Evolutionary conservation across 2,329 filamentous ascomycete species (phyloP).

Genomic region (Pseudomassariella vexata): DNA sequence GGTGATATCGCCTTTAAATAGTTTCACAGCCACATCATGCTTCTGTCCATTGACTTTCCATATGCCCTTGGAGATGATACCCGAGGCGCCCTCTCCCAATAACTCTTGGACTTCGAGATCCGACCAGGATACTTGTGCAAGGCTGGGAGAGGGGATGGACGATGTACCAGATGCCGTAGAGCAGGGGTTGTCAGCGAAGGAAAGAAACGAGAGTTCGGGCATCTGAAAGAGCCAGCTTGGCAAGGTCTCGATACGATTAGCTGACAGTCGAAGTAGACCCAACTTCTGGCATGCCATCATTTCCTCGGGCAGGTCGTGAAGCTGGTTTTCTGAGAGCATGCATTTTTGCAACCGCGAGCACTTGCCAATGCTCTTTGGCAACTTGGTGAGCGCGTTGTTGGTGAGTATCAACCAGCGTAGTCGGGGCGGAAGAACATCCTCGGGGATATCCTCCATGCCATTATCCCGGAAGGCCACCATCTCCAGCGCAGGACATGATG

Average conservation of each 20-base stretch:
- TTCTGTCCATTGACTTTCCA: conserved; percentile 24
- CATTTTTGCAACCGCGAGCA: conserved; percentile 40
- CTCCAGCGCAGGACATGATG: conserved; percentile 37
- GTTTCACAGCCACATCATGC: conserved; percentile 39
- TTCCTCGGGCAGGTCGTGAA: conserved; percentile 30
- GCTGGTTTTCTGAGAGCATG: conserved; percentile 41
- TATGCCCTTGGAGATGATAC: conserved; percentile 34
- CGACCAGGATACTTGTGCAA: conserved; percentile 33
- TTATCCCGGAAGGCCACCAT: conserved; percentile 44
- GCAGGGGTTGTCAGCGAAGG: conserved; percentile 42
- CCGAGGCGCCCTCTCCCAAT: conserved; percentile 40
- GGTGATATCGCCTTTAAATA: conserved; percentile 41
- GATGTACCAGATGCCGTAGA: conserved; percentile 15
- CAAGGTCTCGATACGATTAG: conserved; percentile 31
- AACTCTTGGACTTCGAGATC: conserved; percentile 32
- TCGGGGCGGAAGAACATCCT: conserved; percentile 32
- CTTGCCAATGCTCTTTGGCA: conserved; percentile 35
- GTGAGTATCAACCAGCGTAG: conserved; percentile 44
- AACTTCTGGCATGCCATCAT: conserved; percentile 39
- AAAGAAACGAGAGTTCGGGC: conserved; percentile 39
- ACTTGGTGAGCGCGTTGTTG: conserved; percentile 31
- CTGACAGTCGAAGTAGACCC: conserved; percentile 35
- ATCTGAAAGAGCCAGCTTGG: conserved; percentile 38
- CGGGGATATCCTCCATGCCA: conserved; percentile 34
- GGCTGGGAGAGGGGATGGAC: conserved; percentile 20